Evolutionary conservation across 2,329 filamentous ascomycete genomes (phyloP), one percentile per base, ranked within the genome.

Genomic region (Xylaria sp.): DNA sequence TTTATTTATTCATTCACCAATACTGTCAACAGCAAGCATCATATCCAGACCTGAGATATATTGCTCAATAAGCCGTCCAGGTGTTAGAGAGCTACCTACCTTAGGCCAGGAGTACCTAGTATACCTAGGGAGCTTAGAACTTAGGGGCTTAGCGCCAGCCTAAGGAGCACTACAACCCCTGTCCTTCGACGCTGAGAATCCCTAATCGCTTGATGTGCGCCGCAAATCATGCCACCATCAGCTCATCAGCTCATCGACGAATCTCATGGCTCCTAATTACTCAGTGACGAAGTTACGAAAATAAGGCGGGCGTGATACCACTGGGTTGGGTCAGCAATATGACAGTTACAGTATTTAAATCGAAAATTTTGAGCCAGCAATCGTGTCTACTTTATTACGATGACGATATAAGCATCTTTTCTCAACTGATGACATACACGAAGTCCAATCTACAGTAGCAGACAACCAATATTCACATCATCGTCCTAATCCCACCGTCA

Each of bases 191-290:
- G 48, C 13, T 8, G 23, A 18, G 7, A 52, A 37, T 59, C 62
- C 62, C 57, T 65, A 34, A 60, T 65, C 57, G 39, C 58, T 68
- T 65, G 65, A 68, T 65, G 25, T 10, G 8, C 44, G 37, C 63
- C 39, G 32, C 15, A 34, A 63, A 72, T 72, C 70, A 68, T 60
- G 44, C 70, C 70, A 72, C 64, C 46, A 68, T 72, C 70, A 68
- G 70, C 61, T 68, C 66, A 72, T 65, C 61, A 23, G 52, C 48
- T 71, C 66, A 71, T 55, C 56, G 13, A 44, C 54, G 39, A 66
- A 68, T 62, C 44, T 68, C 51, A 46, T 60, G 52, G 52, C 52
- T 63, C 37, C 37, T 41, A 46, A 64, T 52, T 46, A 37, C 37
- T 58, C 37, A 46, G n/a, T n/a, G n/a, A n/a, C n/a, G n/a, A n/a